Evolutionary conservation across 495 filamentous ascomycete species (phyloP).

Genomic region (Darksidea phi): DNA sequence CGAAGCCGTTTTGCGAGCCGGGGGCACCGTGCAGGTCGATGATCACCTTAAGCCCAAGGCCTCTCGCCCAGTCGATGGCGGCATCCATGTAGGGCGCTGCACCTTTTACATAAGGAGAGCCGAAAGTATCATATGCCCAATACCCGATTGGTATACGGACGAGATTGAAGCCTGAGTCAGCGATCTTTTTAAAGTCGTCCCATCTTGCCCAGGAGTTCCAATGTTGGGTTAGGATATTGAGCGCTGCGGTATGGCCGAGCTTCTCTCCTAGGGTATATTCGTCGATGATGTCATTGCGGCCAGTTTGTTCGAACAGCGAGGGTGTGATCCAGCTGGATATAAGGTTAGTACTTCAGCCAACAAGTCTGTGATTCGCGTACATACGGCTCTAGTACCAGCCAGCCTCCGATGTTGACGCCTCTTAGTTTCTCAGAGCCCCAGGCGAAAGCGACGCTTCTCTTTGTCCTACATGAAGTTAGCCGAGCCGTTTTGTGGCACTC

Average conservation of each 20-base stretch:
- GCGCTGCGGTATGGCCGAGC: constrained; percentile 39
- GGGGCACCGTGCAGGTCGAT: constrained; percentile 53
- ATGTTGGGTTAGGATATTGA: constrained; percentile 42
- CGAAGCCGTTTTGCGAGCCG: constrained; percentile 45
- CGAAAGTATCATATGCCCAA: constrained; percentile 51
- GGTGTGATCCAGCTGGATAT: constrained; percentile 48
- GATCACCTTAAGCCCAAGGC: constrained; percentile 48
- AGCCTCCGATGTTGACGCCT: constrained; percentile 49
- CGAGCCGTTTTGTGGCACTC: background rate
- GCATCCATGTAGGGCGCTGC: constrained; percentile 49
- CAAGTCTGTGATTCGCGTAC: constrained; percentile 3
- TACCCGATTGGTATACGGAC: constrained; percentile 54
- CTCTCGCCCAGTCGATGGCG: constrained; percentile 50
- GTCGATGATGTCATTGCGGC: constrained; percentile 41
- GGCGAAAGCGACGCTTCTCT: constrained; percentile 34
- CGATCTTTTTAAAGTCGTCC: constrained; percentile 48
- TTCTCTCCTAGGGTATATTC: constrained; percentile 44
- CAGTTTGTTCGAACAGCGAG: constrained; percentile 42
- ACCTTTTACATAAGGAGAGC: constrained; percentile 50
- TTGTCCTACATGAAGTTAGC: constrained; percentile 9
- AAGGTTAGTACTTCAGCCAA: background rate
- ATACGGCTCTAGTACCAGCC: constrained; percentile 49
- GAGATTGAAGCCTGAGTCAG: constrained; percentile 49
- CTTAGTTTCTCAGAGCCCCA: constrained; percentile 43
- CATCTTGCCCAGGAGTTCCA: constrained; percentile 45